Conservation (phyloP, 2,329 filamentous ascomycete genomes). For the Leptographium lundbergii region DNA sequence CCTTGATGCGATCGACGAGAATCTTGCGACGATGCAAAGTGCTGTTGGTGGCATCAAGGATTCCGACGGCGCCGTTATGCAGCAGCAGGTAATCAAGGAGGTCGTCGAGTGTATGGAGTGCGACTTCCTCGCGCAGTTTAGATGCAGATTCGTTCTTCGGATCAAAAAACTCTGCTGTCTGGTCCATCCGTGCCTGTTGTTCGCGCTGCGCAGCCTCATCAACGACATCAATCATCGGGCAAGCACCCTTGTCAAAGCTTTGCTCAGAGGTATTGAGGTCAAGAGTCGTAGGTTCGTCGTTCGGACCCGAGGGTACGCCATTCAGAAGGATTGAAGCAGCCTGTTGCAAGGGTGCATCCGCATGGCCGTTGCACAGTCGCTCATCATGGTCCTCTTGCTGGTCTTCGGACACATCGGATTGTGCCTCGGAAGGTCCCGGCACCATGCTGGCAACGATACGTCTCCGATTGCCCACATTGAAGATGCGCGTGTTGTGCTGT, state of each 20-base stretch:
- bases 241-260: not conserved
- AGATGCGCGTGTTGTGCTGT: constrained; percentile 89
- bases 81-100: constrained; percentile 78
- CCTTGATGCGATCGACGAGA: constrained; percentile 71
- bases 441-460: constrained; percentile 58
- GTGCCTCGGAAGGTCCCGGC: constrained; percentile 16
- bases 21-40: constrained; percentile 74
- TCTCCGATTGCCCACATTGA: constrained; percentile 90
- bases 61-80: constrained; percentile 77
- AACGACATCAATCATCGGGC: not conserved
- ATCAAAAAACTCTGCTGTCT: constrained; percentile 89
- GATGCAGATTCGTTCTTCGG: constrained; percentile 74
- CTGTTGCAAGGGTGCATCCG: constrained; percentile 35
- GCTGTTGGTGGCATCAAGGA: constrained; percentile 95
- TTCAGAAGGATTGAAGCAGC: constrained; percentile 47
- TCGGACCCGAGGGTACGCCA: constrained; percentile 28
- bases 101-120: constrained; percentile 84
- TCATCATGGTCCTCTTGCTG: constrained; percentile 7
- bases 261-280: constrained; percentile 20
- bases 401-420: not conserved
- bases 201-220: not conserved
- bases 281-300: constrained; percentile 26
- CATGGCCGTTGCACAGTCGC: not conserved
- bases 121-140: constrained; percentile 78
- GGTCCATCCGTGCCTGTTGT: constrained; percentile 50